A percentile compares a stretch with the other conserved stretches of the same genome.
Conservation (phyloP, 2,329 filamentous ascomycete species). For the Chaetomium sp. region DNA sequence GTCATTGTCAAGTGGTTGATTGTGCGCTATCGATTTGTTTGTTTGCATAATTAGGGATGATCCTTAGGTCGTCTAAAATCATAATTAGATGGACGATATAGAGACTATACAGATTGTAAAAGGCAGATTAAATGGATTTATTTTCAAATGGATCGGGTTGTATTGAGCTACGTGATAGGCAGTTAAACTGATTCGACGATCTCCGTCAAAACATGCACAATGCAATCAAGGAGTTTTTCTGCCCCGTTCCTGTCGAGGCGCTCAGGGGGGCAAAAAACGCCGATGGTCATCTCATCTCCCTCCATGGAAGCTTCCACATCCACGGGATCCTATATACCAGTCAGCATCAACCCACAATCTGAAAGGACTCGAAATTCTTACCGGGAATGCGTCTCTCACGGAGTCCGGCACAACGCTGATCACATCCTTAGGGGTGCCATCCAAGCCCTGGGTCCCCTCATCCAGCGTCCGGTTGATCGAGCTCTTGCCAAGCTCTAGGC, state of each 20-base stretch:
- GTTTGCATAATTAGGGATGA: too few relatives aligned
- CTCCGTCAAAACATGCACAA: constrained; percentile 7
- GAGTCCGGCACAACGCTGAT: constrained; percentile 20
- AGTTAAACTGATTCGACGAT: background rate
- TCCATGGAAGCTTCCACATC: constrained; percentile 23
- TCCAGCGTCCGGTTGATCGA: background rate
- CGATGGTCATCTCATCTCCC: constrained; percentile 16
- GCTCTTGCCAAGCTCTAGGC: background rate
- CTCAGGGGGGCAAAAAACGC: constrained; percentile 19
- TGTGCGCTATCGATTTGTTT: too few relatives aligned
- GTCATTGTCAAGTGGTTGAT: too few relatives aligned
- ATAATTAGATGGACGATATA: too few relatives aligned
- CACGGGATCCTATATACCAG: constrained; percentile 12
- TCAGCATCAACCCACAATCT: background rate
- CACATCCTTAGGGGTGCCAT: too few relatives aligned
- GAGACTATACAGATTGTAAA: background rate
- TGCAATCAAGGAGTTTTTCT: constrained; percentile 1
- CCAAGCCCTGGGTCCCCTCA: background rate
- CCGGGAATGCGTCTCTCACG: constrained; percentile 28
- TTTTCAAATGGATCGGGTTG: too few relatives aligned
- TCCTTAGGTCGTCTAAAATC: too few relatives aligned
- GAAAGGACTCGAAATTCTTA: constrained; percentile 19
- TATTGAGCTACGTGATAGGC: background rate
- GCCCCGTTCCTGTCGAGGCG: constrained; percentile 8
- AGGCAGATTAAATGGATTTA: background rate